Conservation (phyloP, 345 rosid genomes). For the Ricinus communis region DNA sequence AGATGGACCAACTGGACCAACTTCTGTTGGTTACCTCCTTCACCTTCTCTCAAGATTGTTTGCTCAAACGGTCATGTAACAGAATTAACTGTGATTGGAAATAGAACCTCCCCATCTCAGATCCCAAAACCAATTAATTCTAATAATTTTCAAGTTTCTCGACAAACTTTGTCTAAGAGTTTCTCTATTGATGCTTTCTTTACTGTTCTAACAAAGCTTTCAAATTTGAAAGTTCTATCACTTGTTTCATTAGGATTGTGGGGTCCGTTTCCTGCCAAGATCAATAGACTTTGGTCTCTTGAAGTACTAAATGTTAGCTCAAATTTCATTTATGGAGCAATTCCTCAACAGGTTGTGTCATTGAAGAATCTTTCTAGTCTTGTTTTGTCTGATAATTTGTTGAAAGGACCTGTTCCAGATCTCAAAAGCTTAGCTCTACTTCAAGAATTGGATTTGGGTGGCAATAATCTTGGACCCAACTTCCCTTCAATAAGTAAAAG, state of each 20-base stretch:
- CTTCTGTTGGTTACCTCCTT: constrained; percentile 66
- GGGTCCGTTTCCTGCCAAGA: constrained; percentile 67
- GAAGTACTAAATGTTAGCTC: constrained; percentile 61
- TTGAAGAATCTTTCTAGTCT: constrained; percentile 55
- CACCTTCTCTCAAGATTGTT: constrained; percentile 55
- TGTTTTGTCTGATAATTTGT: constrained; percentile 55
- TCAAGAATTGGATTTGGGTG: constrained; percentile 55
- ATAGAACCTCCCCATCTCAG: constrained; percentile 44
- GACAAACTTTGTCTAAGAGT: constrained; percentile 39
- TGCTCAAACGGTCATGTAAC: constrained; percentile 54
- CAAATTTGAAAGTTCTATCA: constrained; percentile 56
- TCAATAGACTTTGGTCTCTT: constrained; percentile 54
- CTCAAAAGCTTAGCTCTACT: constrained; percentile 45
- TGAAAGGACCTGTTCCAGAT: constrained; percentile 66
- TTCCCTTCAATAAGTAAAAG: constrained; percentile 58
- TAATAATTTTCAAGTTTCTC: constrained; percentile 27
- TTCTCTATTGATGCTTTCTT: constrained; percentile 69
- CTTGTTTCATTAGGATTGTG: constrained; percentile 74
- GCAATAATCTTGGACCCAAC: constrained; percentile 60
- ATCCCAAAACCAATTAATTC: constrained; percentile 17
- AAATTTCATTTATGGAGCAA: constrained; percentile 64
- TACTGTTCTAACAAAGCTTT: constrained; percentile 62
- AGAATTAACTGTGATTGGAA: constrained; percentile 62
- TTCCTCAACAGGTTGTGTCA: constrained; percentile 53
- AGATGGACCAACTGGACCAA: constrained; percentile 75